Evolutionary conservation across 2,329 filamentous ascomycete genomes (phyloP), one percentile per base, ranked within the genome.

Genomic region (Aureobasidium sp.): DNA sequence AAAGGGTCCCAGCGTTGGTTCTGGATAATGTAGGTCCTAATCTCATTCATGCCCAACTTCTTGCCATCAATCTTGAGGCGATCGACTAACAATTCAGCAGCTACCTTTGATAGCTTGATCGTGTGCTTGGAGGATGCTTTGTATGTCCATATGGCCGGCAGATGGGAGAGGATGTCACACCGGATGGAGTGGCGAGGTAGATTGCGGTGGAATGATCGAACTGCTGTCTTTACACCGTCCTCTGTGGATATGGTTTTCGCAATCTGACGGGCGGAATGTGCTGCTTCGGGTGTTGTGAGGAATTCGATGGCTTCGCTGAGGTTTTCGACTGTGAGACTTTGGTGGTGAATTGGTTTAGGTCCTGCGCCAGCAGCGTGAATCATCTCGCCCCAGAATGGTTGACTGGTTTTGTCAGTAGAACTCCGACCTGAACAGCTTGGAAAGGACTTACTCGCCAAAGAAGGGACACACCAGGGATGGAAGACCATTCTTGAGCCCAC

Each of bases 61-160:
- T 57, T 45, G n/a, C 3, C 13, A 38, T 57, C 40, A 4, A 57
- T 45, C 38, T 57, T 57, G 38, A 57, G 53, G 8, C 29, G 53
- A 23, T 57, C 40, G n/a, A 19, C 8, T 1, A 57, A 19, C 7
- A 25, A 6, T 25, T 35, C 53, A n/a, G 53, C 53, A 5, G 53
- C 53, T 4, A 79, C 25, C 86, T 57, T 57, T 4, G 53, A 57
- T 0, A 57, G 53, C 40, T 57, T 57, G 40, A 57, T 43, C 1
- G 53, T 57, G 13, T 15, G 27, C n/a, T 57, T 57, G n/a, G 53
- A 45, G 7, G 53, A 42, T 3, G 27, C 7, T 17, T 37, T 57
- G 27, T 57, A 57, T 25, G 53, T 80, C 88, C 89, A 94, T 0
- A 85, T 83, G 0, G 90, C 89, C 1, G 82, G 80, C 43, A 83